These are phyloP conservation scores for Cinnamomum chago DNA, from an alignment of 164 flowering plant species.

Conservation along the genomic window DNA sequence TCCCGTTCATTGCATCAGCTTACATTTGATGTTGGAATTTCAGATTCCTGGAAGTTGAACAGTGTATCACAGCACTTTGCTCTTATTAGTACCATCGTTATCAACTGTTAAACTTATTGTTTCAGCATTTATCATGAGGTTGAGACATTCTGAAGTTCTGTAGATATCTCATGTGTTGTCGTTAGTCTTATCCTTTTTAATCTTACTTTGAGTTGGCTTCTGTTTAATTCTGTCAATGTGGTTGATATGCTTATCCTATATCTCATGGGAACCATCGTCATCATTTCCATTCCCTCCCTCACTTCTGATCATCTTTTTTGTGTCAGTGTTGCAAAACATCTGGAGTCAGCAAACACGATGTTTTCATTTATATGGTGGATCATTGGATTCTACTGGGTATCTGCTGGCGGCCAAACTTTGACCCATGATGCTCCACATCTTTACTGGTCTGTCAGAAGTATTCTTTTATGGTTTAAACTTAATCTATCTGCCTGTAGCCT, in stretches of 20 bases:
- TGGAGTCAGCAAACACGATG: conserved; percentile 84
- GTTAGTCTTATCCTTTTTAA: too few species aligned
- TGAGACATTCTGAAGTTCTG: too few species aligned
- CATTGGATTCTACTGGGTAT: conserved; percentile 82
- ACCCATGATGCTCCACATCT: conserved; percentile 60
- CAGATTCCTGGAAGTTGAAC: too few species aligned
- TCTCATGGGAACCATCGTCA: neutral
- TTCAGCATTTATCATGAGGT: too few species aligned
- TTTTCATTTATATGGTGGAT: conserved; percentile 91
- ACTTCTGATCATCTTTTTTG: neutral
- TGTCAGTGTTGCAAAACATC: conserved; percentile 56
- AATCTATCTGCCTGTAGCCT: conserved; percentile 7
- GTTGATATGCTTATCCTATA: neutral
- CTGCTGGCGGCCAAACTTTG: conserved; percentile 58
- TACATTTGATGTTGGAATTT: too few species aligned
- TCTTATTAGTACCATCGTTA: too few species aligned
- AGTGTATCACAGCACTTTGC: too few species aligned
- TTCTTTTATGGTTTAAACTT: neutral
- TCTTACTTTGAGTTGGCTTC: too few species aligned
- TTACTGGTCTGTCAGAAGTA: conserved; percentile 47
- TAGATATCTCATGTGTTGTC: too few species aligned
- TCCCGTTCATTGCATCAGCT: too few species aligned
- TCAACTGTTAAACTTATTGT: too few species aligned
- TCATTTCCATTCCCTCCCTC: neutral
- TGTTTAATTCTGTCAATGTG: neutral